Conservation (phyloP, 176 grass and related monocot species). For the Thalia dealbata region DNA sequence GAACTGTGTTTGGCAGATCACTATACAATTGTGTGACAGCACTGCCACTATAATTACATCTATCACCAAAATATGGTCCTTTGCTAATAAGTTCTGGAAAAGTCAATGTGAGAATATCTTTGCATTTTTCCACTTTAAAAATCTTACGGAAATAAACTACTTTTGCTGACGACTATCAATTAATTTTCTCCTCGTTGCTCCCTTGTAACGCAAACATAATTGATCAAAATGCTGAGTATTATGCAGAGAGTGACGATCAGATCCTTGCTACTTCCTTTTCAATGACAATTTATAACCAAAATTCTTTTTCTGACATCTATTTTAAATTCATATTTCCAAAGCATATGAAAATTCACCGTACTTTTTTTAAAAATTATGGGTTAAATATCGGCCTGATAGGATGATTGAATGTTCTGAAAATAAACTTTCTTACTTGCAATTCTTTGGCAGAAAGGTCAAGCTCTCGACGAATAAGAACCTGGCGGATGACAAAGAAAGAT, state of each 20-base stretch:
- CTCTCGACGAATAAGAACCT: conserved; percentile 86
- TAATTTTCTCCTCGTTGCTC: background rate
- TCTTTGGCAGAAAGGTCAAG: conserved; percentile 99
- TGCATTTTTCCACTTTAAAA: background rate
- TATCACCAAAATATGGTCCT: background rate
- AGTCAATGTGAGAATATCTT: background rate
- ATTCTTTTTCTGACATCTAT: background rate
- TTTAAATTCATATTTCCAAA: background rate
- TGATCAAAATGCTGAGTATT: background rate
- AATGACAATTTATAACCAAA: background rate
- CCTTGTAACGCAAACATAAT: background rate
- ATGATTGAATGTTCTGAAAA: background rate
- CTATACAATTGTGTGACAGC: background rate
- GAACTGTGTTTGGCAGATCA: background rate
- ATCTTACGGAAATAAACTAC: background rate
- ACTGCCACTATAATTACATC: background rate
- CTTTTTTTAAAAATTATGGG: background rate
- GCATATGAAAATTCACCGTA: background rate
- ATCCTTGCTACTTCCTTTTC: background rate
- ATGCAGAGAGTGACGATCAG: background rate
- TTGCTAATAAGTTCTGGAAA: background rate
- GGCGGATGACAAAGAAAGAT: conserved; percentile 79
- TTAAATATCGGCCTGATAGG: background rate
- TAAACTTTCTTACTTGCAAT: conserved; percentile 53
- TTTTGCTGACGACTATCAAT: background rate